Conservation (phyloP, 78 protist species). For the Pelomyxa schiedti region DNA sequence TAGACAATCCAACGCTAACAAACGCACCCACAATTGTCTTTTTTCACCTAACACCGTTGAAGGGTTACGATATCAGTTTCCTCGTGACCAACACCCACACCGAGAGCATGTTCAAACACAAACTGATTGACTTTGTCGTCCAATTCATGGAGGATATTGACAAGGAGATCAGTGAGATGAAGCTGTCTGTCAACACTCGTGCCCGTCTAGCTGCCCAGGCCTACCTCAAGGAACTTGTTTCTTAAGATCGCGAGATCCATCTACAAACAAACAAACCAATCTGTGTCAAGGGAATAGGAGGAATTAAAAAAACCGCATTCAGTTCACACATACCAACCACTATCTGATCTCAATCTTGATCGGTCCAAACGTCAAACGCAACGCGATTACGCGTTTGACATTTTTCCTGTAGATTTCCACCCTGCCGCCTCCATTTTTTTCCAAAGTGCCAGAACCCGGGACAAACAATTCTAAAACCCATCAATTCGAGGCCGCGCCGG, state of each 20-base stretch:
- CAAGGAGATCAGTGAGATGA: constrained; percentile 82
- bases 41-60: not conserved
- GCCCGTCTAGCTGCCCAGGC: constrained; percentile 76
- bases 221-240: constrained; percentile 58
- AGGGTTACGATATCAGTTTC: constrained; percentile 94
- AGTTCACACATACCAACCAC: too few species aligned
- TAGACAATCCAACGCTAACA: too few species aligned
- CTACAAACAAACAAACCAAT: not conserved
- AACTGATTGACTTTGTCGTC: constrained; percentile 92
- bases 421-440: too few species aligned
- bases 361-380: not conserved
- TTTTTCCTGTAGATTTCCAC: too few species aligned
- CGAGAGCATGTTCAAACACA: constrained; percentile 87
- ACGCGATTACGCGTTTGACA: too few species aligned
- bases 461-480: too few species aligned
- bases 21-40: not conserved
- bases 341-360: too few species aligned
- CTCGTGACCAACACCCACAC: constrained; percentile 91
- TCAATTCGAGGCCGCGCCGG: too few species aligned
- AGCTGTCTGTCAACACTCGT: constrained; percentile 77
- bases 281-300: too few species aligned
- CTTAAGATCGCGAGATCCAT: too few species aligned
- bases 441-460: too few species aligned
- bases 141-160: constrained; percentile 94
- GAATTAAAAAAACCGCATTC: too few species aligned